A percentile compares a stretch with the other conserved stretches of the same genome.
Conservation (phyloP, 1,284 basidiomycete species). For the Moesziomyces sp. region DNA sequence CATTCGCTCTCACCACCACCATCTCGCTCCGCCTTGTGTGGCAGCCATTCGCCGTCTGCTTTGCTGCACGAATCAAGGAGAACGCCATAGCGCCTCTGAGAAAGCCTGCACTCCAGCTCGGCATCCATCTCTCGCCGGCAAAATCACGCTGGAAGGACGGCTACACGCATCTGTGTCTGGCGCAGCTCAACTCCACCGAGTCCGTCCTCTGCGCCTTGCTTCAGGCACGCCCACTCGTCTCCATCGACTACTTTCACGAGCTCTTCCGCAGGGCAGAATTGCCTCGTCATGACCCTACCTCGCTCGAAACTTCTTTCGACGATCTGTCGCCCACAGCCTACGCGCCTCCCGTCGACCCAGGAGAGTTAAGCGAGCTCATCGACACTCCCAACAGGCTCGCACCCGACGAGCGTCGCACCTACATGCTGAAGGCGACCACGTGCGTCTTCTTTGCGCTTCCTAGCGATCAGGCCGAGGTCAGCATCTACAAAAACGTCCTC, state of each 20-base stretch:
- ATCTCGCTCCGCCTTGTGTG: conserved; percentile 43
- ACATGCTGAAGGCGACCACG: conserved; percentile 51
- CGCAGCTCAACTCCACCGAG: conserved; percentile 44
- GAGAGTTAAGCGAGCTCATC: conserved; percentile 30
- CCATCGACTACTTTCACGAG: conserved; percentile 41
- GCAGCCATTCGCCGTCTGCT: conserved; percentile 42
- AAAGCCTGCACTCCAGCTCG: conserved; percentile 17
- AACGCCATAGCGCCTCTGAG: conserved; percentile 20
- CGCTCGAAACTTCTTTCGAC: conserved; percentile 40
- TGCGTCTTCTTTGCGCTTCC: conserved; percentile 41
- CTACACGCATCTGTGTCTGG: conserved; percentile 46
- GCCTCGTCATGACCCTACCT: conserved; percentile 32
- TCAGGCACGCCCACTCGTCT: conserved; percentile 36
- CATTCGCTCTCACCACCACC: conserved; percentile 44
- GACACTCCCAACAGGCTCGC: conserved; percentile 17
- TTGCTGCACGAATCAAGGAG: conserved; percentile 39
- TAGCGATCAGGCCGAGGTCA: conserved; percentile 30
- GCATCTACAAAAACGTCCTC: conserved; percentile 38
- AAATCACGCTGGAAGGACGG: conserved; percentile 43
- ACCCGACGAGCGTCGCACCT: conserved; percentile 29
- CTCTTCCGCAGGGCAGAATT: conserved; percentile 38
- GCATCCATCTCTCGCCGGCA: conserved; percentile 38
- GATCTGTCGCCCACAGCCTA: conserved; percentile 30
- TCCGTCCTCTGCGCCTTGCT: conserved; percentile 40
- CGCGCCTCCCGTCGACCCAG: conserved; percentile 27